Base-by-base conservation (phyloP, 306 rosid genomes). In the Prunus mira region DNA sequence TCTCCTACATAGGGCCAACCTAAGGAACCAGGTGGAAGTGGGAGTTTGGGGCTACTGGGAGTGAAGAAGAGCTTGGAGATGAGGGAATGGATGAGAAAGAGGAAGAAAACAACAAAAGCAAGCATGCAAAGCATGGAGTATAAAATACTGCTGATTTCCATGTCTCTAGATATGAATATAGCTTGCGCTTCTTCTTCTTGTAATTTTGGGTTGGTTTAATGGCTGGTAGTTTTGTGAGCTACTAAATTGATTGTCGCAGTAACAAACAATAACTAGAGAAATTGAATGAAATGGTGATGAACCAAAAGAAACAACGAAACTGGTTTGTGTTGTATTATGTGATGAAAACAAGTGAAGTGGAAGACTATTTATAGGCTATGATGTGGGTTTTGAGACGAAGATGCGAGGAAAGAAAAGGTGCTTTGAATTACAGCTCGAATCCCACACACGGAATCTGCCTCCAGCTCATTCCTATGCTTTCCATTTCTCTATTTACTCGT, bases 1-100 rank as follows among this genome's bases (percentile, higher is more conserved):
- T 91, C 98, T 32, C 98, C 98, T 45, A 93, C 65, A 75, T 93
- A 93, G 50, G 98, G 97, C 87, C 84, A 93, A 5, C 98, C 97
- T 86, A 93, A 77, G 55, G 97, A 75, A 15, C 98, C 98, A 0
- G 98, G 98, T 2, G 98, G 98, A 43, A 93, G 95, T 10, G 93
- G 91, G 24, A 89, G 72, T 58, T 80, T 45, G 5, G 30, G 67
- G 67, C 64, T 52, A 72, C 65, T 69, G 8, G 87, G 67, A 63
- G 69, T 27, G 50, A 27, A 22, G 71, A 79, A 86, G 73, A 75
- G 62, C 34, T 81, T 85, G 79, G 78, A 41, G 76, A 88, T 20
- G 49, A 88, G 66, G 50, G 3, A 45, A 67, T 12, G 73, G 61
- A 83, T 25, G 15, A 86, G 66, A 58, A 82, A 62, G 75, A 90